phyloP scores from a whole-genome alignment of 2,329 filamentous ascomycete species.

The Botrytis sinoallii region DNA sequence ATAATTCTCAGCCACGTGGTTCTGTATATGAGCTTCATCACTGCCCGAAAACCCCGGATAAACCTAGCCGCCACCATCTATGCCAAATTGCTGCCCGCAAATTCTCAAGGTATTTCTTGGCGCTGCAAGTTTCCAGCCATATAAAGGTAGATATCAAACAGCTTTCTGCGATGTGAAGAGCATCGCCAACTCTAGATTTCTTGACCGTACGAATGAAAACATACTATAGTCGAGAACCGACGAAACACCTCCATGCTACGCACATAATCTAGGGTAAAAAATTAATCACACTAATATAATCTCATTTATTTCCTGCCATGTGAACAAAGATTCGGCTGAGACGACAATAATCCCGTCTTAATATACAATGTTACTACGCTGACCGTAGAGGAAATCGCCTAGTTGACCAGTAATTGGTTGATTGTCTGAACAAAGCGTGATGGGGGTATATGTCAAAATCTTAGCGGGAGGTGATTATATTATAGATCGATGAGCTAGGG shows the following conservation, averaged over 20 bases:
- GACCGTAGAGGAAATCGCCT: neutral
- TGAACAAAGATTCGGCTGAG: slow-evolving; percentile 8
- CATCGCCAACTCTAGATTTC: neutral
- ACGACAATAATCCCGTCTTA: neutral
- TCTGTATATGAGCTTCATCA: neutral
- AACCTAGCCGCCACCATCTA: neutral
- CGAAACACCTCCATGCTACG: neutral
- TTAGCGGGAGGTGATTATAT: neutral
- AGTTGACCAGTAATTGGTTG: neutral
- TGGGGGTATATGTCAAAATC: neutral
- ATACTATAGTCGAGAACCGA: too few species aligned
- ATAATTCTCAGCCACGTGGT: neutral
- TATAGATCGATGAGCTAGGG: neutral
- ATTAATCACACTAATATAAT: neutral
- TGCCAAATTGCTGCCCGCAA: neutral
- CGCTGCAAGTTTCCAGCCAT: neutral
- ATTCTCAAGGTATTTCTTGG: neutral
- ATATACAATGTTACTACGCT: neutral
- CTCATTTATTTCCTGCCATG: slow-evolving; percentile 10
- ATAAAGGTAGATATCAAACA: neutral
- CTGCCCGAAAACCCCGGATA: neutral
- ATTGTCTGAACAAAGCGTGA: neutral
- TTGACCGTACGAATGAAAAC: neutral
- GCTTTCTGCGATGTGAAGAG: neutral
- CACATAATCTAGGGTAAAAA: neutral